Evolutionary conservation across 352 stramenopile species (phyloP).

Genomic region (Globisporangium camurandrum): DNA sequence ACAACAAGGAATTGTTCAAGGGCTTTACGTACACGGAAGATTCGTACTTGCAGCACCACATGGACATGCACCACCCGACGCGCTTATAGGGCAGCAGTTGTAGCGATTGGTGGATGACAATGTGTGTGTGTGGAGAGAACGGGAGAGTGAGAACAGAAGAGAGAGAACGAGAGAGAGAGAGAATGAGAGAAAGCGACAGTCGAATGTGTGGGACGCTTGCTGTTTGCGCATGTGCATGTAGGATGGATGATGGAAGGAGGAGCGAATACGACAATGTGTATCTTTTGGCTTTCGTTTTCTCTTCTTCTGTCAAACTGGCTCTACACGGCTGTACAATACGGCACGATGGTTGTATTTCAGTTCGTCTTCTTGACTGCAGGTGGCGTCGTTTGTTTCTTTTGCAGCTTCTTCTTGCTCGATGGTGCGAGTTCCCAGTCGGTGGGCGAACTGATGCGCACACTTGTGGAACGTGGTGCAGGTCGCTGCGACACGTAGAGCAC

Average conservation of each 20-base stretch:
- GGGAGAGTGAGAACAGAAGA: neutral
- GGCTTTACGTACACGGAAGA: constrained; percentile 85
- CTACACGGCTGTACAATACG: no score
- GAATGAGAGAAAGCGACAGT: constrained; percentile 3
- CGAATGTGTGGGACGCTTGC: neutral
- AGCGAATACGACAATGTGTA: neutral
- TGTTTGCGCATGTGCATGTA: constrained; percentile 1
- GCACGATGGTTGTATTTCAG: no score
- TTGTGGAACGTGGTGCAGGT: constrained; percentile 6
- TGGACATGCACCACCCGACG: constrained; percentile 22
- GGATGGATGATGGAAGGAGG: no score
- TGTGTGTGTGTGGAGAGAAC: neutral
- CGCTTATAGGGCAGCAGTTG: constrained; percentile 39
- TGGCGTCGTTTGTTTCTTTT: neutral
- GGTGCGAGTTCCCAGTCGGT: constrained; percentile 9
- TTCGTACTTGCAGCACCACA: constrained; percentile 46
- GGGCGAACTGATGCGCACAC: constrained; percentile 1
- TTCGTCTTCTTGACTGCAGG: constrained; percentile 5
- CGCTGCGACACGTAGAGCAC: constrained; percentile 42
- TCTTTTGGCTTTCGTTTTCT: neutral
- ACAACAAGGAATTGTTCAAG: constrained; percentile 72
- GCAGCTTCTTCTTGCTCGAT: constrained; percentile 1
- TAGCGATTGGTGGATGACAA: neutral
- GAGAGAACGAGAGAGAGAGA: neutral
- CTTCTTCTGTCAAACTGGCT: neutral